Percentiles rank a stretch among this genome's conserved stretches.
These are phyloP conservation scores for Yarrowia alimentaria DNA, from an alignment of 805 yeast species.

Conservation along the genomic window DNA sequence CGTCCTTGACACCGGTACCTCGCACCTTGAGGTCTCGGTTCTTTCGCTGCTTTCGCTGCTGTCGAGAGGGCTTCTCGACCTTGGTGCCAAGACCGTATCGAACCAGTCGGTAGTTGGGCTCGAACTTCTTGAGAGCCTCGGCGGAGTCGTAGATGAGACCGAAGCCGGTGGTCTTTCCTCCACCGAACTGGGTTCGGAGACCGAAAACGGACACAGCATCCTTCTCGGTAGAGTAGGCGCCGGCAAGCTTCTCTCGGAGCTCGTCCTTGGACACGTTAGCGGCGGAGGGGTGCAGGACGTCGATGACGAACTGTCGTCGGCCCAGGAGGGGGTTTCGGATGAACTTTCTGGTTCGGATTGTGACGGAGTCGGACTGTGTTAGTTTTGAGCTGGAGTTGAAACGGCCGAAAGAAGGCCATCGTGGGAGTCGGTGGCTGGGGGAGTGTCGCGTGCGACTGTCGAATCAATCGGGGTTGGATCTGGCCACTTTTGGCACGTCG, in stretches of 20 bases:
- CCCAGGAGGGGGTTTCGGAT: slow-evolving; percentile 98
- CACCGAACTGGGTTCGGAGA: slow-evolving; percentile 99
- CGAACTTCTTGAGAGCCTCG: slow-evolving; percentile 97
- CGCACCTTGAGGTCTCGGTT: slow-evolving; percentile 98
- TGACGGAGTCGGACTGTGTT: slow-evolving; percentile 93
- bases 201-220: slow-evolving; percentile 97
- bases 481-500: no score
- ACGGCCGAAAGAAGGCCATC: no score
- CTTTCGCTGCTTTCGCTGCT: slow-evolving; percentile 99
- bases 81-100: slow-evolving; percentile 97
- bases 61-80: slow-evolving; percentile 98
- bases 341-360: slow-evolving; percentile 99
- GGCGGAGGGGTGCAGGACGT: slow-evolving; percentile 98
- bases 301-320: slow-evolving; percentile 99
- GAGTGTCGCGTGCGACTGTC: no score
- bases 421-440: no score
- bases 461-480: no score
- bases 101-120: slow-evolving; percentile 98
- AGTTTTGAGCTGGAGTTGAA: no score
- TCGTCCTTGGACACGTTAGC: slow-evolving; percentile 99
- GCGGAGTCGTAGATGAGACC: slow-evolving; percentile 98
- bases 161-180: slow-evolving; percentile 99
- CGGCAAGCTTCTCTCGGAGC: slow-evolving; percentile 90
- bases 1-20: slow-evolving; percentile 95
- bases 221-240: slow-evolving; percentile 86